phyloP scores from a whole-genome alignment of 495 filamentous ascomycete species.

The Acidomyces sp. region DNA sequence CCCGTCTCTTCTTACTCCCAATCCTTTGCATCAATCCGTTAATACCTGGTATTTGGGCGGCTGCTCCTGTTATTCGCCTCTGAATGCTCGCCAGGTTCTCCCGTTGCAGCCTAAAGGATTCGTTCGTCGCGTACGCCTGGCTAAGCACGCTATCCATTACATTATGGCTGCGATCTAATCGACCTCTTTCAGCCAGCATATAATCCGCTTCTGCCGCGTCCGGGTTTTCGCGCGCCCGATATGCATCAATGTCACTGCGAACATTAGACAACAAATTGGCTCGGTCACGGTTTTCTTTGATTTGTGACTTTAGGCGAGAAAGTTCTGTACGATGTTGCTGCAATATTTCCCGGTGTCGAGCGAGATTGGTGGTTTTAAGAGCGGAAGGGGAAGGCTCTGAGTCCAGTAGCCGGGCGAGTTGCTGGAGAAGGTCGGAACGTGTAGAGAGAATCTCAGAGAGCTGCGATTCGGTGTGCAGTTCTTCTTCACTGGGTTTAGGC shows the following conservation, averaged over 20 bases:
- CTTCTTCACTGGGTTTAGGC: constrained; percentile 71
- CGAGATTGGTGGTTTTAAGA: constrained; percentile 85
- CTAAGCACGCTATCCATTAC: constrained; percentile 82
- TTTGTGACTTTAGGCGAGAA: constrained; percentile 49
- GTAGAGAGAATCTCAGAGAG: constrained; percentile 67
- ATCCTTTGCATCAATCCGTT: constrained; percentile 90
- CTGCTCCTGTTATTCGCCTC: constrained; percentile 72
- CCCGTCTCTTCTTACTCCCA: constrained; percentile 84
- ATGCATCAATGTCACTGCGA: constrained; percentile 79
- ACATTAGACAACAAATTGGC: constrained; percentile 86
- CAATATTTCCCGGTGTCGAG: constrained; percentile 82
- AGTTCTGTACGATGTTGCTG: constrained; percentile 77
- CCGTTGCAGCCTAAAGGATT: constrained; percentile 74
- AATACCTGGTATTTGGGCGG: constrained; percentile 81
- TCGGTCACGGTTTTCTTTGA: constrained; percentile 65
- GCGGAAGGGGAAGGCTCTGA: constrained; percentile 89
- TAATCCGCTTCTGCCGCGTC: constrained; percentile 79
- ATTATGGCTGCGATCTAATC: constrained; percentile 75
- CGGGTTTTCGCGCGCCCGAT: constrained; percentile 52
- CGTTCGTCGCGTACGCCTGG: constrained; percentile 94
- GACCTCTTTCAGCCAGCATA: constrained; percentile 80
- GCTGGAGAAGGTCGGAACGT: constrained; percentile 69
- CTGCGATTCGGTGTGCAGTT: constrained; percentile 62
- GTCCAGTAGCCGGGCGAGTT: constrained; percentile 81
- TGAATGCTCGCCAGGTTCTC: constrained; percentile 80